Evolutionary conservation across 108 stramenopile genomes (phyloP).

Genomic region (Cyclotella sp.): DNA sequence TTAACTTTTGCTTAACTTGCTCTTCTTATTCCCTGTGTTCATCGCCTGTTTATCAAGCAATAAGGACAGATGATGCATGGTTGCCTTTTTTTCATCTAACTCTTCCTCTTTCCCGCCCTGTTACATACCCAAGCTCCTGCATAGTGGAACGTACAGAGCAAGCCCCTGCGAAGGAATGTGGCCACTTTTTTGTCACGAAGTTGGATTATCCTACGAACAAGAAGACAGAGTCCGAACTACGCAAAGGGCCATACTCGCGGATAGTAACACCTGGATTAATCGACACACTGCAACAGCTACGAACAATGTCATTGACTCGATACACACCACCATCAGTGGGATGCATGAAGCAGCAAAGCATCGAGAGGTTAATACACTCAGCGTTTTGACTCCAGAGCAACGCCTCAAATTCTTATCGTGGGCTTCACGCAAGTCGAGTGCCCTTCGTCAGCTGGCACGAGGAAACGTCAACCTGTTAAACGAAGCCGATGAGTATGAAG

Average conservation of each 20-base stretch:
- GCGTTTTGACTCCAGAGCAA: constrained; percentile 69
- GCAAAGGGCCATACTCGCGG: constrained; percentile 67
- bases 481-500: constrained; percentile 35
- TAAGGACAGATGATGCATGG: no score
- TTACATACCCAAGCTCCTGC: constrained; percentile 11
- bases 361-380: constrained; percentile 35
- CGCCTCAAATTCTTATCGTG: constrained; percentile 72
- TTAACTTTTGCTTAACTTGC: no score
- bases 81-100: no score
- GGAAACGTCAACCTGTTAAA: neutral
- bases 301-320: constrained; percentile 61
- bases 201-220: constrained; percentile 90
- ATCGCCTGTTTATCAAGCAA: neutral
- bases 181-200: constrained; percentile 92
- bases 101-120: neutral
- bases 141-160: constrained; percentile 32
- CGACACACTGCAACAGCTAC: constrained; percentile 81
- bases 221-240: constrained; percentile 84
- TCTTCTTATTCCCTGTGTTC: neutral
- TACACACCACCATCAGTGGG: constrained; percentile 63
- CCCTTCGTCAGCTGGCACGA: constrained; percentile 39
- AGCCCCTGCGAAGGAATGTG: constrained; percentile 72
- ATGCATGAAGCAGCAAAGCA: constrained; percentile 53
- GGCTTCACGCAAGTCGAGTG: constrained; percentile 57
- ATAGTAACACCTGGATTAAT: constrained; percentile 68